Percentiles rank a stretch among this genome's conserved stretches.
These are phyloP conservation scores for Rhodotorula paludigena DNA, from an alignment of 768 basidiomycete species.

Conservation along the genomic window DNA sequence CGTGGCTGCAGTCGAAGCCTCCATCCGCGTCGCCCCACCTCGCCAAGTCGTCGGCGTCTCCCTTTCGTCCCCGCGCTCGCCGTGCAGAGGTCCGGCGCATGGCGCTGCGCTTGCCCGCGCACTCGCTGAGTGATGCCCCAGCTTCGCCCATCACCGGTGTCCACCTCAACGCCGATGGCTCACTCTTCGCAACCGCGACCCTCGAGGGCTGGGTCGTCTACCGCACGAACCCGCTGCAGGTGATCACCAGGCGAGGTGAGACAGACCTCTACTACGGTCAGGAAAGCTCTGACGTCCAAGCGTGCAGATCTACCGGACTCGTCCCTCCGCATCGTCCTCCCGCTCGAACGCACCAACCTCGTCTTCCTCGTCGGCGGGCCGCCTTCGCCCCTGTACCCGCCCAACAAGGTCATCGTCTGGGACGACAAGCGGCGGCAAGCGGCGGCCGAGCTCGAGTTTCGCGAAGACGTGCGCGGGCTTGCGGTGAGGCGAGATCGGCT, in stretches of 20 bases:
- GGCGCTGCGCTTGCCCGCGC: conserved; percentile 31
- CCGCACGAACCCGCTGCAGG: conserved; percentile 13
- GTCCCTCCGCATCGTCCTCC: conserved; percentile 48
- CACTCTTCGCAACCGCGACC: conserved; percentile 29
- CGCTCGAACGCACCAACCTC: conserved; percentile 73
- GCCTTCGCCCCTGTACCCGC: conserved; percentile 78
- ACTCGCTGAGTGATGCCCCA: conserved; percentile 20
- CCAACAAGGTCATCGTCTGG: conserved; percentile 88
- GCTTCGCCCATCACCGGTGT: conserved; percentile 11
- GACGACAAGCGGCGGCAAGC: too few species aligned
- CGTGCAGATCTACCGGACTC: conserved; percentile 30
- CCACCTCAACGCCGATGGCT: conserved; percentile 3
- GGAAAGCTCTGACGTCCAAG: too few species aligned
- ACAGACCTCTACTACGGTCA: too few species aligned
- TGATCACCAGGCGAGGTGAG: conserved; percentile 22
- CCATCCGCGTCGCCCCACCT: too few species aligned
- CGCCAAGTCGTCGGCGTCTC: too few species aligned
- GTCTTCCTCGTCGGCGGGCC: conserved; percentile 84
- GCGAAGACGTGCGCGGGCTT: conserved; percentile 53
- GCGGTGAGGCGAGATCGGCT: conserved; percentile 38
- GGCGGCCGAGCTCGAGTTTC: conserved; percentile 86
- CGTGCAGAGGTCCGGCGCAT: too few species aligned
- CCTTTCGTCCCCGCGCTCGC: too few species aligned
- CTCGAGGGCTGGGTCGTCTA: conserved; percentile 36
- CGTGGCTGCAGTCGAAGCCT: too few species aligned